phyloP scores from a whole-genome alignment of 176 grass and related monocot genomes.

The Aegilops longissima region DNA sequence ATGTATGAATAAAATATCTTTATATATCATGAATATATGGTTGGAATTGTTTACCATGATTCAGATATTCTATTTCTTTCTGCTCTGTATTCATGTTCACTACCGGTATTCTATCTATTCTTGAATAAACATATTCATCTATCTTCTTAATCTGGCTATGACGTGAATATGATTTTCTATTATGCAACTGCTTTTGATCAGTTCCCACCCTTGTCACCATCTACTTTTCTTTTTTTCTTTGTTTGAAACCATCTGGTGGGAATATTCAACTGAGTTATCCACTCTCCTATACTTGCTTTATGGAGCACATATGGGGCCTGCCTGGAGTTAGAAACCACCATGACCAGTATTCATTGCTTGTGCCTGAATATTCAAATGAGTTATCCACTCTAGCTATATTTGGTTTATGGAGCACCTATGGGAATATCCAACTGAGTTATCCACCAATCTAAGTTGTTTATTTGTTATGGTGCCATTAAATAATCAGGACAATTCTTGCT shows the following conservation, averaged over 20 bases:
- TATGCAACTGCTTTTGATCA: no score
- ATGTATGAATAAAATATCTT: background rate
- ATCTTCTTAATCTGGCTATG: background rate
- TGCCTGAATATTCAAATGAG: no score
- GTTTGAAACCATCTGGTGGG: background rate
- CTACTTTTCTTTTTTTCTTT: background rate
- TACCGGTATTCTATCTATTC: background rate
- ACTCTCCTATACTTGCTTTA: background rate
- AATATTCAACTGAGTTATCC: background rate
- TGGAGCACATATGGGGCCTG: background rate
- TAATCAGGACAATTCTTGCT: background rate
- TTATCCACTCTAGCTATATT: no score
- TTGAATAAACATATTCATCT: background rate
- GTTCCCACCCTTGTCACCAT: background rate
- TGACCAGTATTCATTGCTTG: background rate
- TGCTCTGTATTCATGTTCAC: background rate
- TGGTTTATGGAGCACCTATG: no score
- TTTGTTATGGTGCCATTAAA: background rate
- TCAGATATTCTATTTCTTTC: slow-evolving; percentile 11
- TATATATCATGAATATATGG: background rate
- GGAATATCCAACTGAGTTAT: no score
- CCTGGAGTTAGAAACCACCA: background rate
- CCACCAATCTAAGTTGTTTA: no score
- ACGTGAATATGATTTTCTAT: background rate
- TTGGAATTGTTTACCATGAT: background rate